Conservation (phyloP, 106 monocot species). For the Platanthera zijinensis region DNA sequence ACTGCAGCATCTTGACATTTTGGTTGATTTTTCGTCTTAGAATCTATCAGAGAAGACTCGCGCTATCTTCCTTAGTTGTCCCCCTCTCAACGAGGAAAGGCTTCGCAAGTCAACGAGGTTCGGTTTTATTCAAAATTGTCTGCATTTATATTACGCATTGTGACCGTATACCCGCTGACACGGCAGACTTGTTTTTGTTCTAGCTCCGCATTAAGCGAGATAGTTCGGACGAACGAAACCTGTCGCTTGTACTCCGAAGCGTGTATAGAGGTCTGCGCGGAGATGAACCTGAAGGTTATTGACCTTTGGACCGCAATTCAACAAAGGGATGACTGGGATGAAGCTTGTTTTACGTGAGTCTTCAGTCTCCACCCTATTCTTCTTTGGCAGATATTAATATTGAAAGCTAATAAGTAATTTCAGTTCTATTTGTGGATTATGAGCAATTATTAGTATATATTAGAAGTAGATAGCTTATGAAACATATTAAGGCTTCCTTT, state of each 20-base stretch:
- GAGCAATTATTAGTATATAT: no score
- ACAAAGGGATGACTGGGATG: constrained; percentile 55
- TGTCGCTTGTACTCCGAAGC: constrained; percentile 74
- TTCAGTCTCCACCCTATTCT: background rate
- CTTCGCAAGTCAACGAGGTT: constrained; percentile 35
- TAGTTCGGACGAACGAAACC: constrained; percentile 61
- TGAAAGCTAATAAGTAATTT: no score
- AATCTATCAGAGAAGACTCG: constrained; percentile 68
- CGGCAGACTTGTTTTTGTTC: background rate
- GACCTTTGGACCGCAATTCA: constrained; percentile 69
- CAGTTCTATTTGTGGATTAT: no score
- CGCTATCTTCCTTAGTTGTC: constrained; percentile 69
- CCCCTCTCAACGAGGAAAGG: constrained; percentile 75
- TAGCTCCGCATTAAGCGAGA: constrained; percentile 24
- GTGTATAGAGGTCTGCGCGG: constrained; percentile 58
- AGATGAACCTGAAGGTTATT: constrained; percentile 66
- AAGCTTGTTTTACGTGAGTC: constrained; percentile 75
- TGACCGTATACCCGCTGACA: background rate
- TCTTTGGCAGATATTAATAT: background rate
- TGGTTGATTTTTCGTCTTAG: constrained; percentile 24
- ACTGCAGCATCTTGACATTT: background rate
- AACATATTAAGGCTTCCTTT: no score
- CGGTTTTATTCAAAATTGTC: background rate
- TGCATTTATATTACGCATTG: background rate
- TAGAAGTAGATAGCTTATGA: no score